These are phyloP conservation scores for Naegleria gruberi DNA, from an alignment of 208 protist species.

Conservation along the genomic window DNA sequence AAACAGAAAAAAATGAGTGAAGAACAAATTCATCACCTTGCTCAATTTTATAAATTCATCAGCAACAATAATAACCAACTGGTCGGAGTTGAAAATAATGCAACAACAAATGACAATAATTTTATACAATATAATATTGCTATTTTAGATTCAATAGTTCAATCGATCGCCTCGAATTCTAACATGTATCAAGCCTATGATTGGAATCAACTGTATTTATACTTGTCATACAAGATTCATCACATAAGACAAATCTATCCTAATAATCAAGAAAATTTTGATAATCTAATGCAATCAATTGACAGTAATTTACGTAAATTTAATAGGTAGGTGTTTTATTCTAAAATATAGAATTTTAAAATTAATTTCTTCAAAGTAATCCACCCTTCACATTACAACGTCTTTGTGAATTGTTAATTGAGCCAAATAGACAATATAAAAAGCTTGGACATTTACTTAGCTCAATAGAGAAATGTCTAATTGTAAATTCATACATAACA, in stretches of 20 bases:
- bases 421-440: background rate
- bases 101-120: background rate
- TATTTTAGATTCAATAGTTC: background rate
- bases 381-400: background rate
- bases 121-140: background rate
- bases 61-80: background rate
- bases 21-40: background rate
- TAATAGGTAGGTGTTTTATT: background rate
- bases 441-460: background rate
- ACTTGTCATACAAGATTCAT: background rate
- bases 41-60: background rate
- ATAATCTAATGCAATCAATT: background rate
- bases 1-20: background rate
- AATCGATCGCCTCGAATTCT: background rate
- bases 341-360: background rate
- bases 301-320: background rate
- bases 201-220: background rate
- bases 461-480: background rate
- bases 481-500: background rate
- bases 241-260: background rate
- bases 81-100: background rate
- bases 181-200: background rate
- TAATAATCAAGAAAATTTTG: background rate
- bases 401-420: background rate
- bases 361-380: background rate